phyloP scores from a whole-genome alignment of 139 green algal species.

The Chlamydomonas eustigma region DNA sequence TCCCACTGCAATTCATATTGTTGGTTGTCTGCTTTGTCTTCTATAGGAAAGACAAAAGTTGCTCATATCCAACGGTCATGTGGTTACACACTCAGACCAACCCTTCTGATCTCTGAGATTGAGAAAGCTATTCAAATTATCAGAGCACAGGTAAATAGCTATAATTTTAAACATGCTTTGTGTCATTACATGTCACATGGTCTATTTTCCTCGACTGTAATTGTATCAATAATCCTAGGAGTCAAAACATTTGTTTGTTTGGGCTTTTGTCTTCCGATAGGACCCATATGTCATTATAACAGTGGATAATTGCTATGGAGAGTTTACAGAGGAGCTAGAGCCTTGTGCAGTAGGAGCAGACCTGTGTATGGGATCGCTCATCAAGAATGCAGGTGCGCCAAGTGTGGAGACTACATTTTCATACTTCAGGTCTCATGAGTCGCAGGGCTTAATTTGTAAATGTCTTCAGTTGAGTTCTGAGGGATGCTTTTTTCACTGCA shows the following conservation, averaged over 20 bases:
- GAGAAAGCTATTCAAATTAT: constrained; percentile 36
- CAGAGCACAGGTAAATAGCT: constrained; percentile 17
- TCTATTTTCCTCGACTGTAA: background rate
- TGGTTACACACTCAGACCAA: constrained; percentile 84
- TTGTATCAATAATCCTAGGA: no score
- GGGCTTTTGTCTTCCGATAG: no score
- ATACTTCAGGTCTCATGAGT: no score
- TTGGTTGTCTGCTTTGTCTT: background rate
- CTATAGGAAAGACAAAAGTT: constrained; percentile 53
- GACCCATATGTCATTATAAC: constrained; percentile 66
- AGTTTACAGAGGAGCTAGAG: constrained; percentile 89
- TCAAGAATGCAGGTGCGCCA: constrained; percentile 90
- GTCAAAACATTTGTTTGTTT: no score
- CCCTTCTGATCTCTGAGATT: constrained; percentile 79
- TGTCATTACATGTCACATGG: background rate
- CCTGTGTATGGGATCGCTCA: constrained; percentile 88
- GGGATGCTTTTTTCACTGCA: constrained; percentile 5
- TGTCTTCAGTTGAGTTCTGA: no score
- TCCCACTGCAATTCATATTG: background rate
- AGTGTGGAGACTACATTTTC: no score
- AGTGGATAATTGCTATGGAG: constrained; percentile 99
- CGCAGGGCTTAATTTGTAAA: no score
- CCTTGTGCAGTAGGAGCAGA: constrained; percentile 86
- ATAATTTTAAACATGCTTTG: background rate
- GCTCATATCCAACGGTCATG: constrained; percentile 93